Base-by-base conservation (phyloP, 371 early-diverging fungal species). In the Capillidium rhysosporum region DNA sequence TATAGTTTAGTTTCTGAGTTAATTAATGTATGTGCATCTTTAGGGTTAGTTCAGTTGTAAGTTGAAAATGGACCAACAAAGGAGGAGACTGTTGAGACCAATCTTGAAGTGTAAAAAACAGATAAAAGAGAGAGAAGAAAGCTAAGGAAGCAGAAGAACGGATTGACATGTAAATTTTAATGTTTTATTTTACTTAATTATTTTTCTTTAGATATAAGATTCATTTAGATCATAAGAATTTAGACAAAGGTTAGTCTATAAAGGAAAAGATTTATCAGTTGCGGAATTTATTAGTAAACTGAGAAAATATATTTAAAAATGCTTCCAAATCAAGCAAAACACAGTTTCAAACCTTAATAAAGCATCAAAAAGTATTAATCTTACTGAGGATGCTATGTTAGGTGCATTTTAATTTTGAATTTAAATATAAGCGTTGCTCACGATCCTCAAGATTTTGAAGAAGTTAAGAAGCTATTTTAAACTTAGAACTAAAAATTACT, bases 401-500 rank as follows among this genome's bases (percentile, higher is more conserved):
- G 62, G 67, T 28, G 57, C 56, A 48, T 52, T 53, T 28, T 46
- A 40, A 12, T 60, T 56, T 54, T 43, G 20, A 59, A 57, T 60
- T 62, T 29, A 1, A 92, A 92, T 0, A 58, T 91, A 5, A 68
- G 75, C 38, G 89, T 94, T 1, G 81, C 71, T 0, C 91, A 92
- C 61, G 73, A 70, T 40, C 26, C 86, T 34, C 59, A 71, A 1
- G 82, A 84, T 25, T 77, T 93, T 40, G 66, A 64, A 2, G 81
- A 78, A 57, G 81, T 77, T 12, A 69, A 1, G 94, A 93, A 55
- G 72, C 76, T 0, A 84, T 93, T 46, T 65, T 95, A 55, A 87
- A 89, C 0, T 63, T 95, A 87, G 58, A 94, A 95, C 64, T 68
- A 73, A 16, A 73, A 71, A 0, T 82, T 90, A 52, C 61, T 77